Base-by-base conservation (phyloP, 106 monocot species). In the Allium sativum region DNA sequence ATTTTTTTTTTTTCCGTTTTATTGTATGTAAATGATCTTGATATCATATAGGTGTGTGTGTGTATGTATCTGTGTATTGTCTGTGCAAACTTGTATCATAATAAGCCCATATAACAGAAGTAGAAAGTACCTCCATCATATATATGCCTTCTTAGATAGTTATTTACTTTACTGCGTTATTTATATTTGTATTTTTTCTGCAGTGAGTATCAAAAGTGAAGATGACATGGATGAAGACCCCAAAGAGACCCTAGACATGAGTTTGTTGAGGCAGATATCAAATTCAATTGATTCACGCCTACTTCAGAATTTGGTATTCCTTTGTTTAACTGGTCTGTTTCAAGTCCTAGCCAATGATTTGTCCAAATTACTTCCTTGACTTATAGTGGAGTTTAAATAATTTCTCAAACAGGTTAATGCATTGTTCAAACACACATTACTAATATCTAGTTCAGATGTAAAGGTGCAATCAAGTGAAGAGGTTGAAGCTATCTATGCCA, bases 291-390 rank as follows among this genome's bases (percentile, higher is more conserved):
- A 92, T 81, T 78, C 98, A 50, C 68, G 58, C 8, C 76, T 98
- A 76, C 74, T 85, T 67, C 88, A 85, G 68, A 62, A 82, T 72
- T 68, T 92, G 78, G 98, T 88, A 82, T 67, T 52, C 45, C 20
- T 12, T 44, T 57, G 9, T 46, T 54, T 48, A 31, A 53, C 19
- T 67, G 0, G 42, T 50, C 41, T 31, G 31, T 31, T 31, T 5
- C 5, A 31, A 31, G 31, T 31, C 31, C 31, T 31, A 31, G 31
- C 31, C 31, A 31, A 31, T 31, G 31, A 31, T 31, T 31, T 31
- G 31, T 31, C 31, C 31, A 31, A 31, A 31, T 31, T 5, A 31
- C 31, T 31, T 31, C 31, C 31, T 31, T 2, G 31, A 31, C 31
- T 31, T 31, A 31, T 1, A 3, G 7, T 43, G 53, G 48, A 65